Conservation (phyloP, 768 basidiomycete species). For the Amanita pallidorosea region DNA sequence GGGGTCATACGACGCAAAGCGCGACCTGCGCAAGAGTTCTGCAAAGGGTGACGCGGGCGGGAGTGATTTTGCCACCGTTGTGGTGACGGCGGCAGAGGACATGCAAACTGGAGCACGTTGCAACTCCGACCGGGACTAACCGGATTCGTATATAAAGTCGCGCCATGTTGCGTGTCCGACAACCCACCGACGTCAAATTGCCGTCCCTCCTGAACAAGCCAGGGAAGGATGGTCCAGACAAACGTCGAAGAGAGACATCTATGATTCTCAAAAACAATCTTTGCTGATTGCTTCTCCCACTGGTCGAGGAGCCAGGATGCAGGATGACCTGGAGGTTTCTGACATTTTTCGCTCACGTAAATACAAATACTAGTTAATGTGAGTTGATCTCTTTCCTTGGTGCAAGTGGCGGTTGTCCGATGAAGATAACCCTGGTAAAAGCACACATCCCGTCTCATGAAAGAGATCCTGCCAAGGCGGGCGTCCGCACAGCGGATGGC, state of each 20-base stretch:
- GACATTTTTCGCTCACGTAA: constrained; percentile 3
- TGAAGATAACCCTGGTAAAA: constrained; percentile 88
- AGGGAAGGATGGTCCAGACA: constrained; percentile 84
- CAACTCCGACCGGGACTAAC: constrained; percentile 14
- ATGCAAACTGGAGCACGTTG: constrained; percentile 1
- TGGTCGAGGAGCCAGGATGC: constrained; percentile 87
- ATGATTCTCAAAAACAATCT: constrained; percentile 81
- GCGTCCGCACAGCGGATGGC: constrained; percentile 21
- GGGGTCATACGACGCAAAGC: constrained; percentile 74
- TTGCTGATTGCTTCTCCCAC: constrained; percentile 83
- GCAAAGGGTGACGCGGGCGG: constrained; percentile 60
- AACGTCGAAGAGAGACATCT: constrained; percentile 61
- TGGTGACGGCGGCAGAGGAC: constrained; percentile 9
- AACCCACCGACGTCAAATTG: constrained; percentile 68
- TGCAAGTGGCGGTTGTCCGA: constrained; percentile 26
- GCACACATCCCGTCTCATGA: constrained; percentile 51
- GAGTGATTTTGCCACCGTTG: constrained; percentile 9
- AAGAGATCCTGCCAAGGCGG: constrained; percentile 12
- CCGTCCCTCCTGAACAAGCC: constrained; percentile 40
- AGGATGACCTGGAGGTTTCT: constrained; percentile 75
- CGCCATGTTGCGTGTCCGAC: constrained; percentile 9
- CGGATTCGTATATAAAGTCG: constrained; percentile 20
- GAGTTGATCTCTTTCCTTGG: constrained; percentile 9
- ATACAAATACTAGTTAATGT: constrained; percentile 10
- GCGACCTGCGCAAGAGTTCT: constrained; percentile 68